Conservation (phyloP, 352 stramenopile species). For the Globisporangium spiculum region DNA sequence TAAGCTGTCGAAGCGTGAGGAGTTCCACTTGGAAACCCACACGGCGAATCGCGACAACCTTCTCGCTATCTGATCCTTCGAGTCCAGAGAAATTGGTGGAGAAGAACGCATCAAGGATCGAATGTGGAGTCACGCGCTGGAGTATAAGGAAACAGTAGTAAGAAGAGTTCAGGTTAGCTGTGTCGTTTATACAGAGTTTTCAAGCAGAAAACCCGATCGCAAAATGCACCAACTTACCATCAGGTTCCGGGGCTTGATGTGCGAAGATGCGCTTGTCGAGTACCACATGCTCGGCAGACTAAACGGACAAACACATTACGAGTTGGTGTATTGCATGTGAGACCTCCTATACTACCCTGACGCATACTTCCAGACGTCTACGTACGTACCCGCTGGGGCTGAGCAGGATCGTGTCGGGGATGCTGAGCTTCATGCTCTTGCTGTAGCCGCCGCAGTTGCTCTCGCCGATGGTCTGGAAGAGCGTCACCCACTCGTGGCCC, state of each 20-base stretch:
- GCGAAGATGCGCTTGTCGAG: constrained; percentile 38
- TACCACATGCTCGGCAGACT: constrained; percentile 67
- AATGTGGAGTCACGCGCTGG: constrained; percentile 38
- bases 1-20: constrained; percentile 26
- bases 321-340: neutral
- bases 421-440: constrained; percentile 42
- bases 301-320: neutral
- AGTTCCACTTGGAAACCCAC: constrained; percentile 31
- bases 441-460: constrained; percentile 21
- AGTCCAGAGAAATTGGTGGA: neutral
- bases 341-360: no score
- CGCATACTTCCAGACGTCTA: neutral
- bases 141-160: neutral
- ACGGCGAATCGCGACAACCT: constrained; percentile 29
- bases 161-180: neutral
- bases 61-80: neutral
- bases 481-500: constrained; percentile 52
- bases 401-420: constrained; percentile 60
- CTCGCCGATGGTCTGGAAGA: constrained; percentile 51
- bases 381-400: constrained; percentile 45
- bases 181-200: no score
- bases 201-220: neutral
- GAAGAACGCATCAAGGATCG: constrained; percentile 35
- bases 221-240: constrained; percentile 24
- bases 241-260: constrained; percentile 38